These are phyloP conservation scores for Thalassiosira profunda DNA, from an alignment of 108 stramenopile genomes.

Conservation along the genomic window DNA sequence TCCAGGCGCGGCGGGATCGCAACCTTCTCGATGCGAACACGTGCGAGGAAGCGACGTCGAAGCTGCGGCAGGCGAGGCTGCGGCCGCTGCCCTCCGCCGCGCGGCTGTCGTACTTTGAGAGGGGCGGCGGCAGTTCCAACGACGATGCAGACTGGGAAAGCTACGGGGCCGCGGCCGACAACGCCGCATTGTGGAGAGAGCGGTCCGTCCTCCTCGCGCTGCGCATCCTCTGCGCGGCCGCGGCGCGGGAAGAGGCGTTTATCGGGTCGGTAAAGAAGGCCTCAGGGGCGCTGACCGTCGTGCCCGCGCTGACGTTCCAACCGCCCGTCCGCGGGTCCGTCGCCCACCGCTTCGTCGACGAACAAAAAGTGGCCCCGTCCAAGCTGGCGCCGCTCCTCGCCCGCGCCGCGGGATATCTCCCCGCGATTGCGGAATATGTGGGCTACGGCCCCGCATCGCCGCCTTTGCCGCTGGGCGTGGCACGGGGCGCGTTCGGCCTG, in stretches of 20 bases:
- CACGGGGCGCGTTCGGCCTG: slow-evolving; percentile 31
- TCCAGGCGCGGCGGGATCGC: slow-evolving; percentile 10
- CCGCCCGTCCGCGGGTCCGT: slow-evolving; percentile 44
- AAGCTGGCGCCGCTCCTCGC: slow-evolving; percentile 25
- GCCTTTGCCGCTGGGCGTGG: slow-evolving; percentile 33
- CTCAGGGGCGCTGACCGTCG: slow-evolving; percentile 22
- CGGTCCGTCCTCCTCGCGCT: slow-evolving; percentile 54
- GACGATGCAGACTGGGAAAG: background rate
- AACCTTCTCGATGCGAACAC: slow-evolving; percentile 33
- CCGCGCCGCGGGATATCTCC: slow-evolving; percentile 35
- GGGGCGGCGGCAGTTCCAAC: slow-evolving; percentile 23
- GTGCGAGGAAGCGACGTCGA: slow-evolving; percentile 25
- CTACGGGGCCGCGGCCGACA: slow-evolving; percentile 12
- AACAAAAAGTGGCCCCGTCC: slow-evolving; percentile 34
- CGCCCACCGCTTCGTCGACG: slow-evolving; percentile 39
- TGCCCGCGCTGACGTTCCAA: slow-evolving; percentile 51
- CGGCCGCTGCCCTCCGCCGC: slow-evolving; percentile 42
- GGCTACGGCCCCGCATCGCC: slow-evolving; percentile 45
- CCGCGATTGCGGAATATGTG: slow-evolving; percentile 44
- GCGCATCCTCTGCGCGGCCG: slow-evolving; percentile 72
- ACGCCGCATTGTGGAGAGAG: slow-evolving; percentile 68
- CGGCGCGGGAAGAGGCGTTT: slow-evolving; percentile 68
- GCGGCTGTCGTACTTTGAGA: slow-evolving; percentile 35
- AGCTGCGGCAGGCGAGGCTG: slow-evolving; percentile 51
- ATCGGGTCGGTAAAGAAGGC: slow-evolving; percentile 30